These are phyloP conservation scores for Aureococcus anophagefferens DNA, from an alignment of 108 stramenopile species.

Conservation along the genomic window DNA sequence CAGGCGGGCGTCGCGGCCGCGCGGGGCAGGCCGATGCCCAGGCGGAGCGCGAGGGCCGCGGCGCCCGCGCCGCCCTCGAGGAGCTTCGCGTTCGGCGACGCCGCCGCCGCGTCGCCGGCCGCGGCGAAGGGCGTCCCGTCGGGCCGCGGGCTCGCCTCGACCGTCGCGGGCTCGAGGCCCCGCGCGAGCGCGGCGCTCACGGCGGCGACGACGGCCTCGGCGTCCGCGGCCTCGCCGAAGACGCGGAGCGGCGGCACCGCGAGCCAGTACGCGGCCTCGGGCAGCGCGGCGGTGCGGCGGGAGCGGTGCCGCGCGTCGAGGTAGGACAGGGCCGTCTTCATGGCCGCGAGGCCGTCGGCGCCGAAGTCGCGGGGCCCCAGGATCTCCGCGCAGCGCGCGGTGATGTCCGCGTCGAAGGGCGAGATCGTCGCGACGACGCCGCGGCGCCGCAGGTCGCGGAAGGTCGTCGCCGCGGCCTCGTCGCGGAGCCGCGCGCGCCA, in stretches of 20 bases:
- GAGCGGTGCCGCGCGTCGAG: too few relatives aligned
- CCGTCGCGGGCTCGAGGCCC: not conserved
- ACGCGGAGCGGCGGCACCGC: not conserved
- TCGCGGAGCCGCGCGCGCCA: not conserved
- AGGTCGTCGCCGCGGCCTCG: too few relatives aligned
- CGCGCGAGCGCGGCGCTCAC: not conserved
- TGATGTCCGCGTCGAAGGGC: not conserved
- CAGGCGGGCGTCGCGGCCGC: not conserved
- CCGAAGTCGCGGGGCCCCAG: not conserved
- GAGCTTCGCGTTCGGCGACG: too few relatives aligned
- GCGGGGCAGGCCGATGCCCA: not conserved
- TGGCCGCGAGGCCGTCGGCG: too few relatives aligned
- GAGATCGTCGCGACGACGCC: not conserved
- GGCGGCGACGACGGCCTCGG: not conserved
- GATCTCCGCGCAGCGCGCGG: not conserved
- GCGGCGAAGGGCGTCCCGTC: too few relatives aligned
- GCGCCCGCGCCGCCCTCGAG: too few relatives aligned
- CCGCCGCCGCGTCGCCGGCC: too few relatives aligned
- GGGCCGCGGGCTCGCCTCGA: too few relatives aligned
- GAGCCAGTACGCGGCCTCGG: not conserved
- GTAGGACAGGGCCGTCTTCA: too few relatives aligned
- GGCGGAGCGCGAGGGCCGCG: not conserved
- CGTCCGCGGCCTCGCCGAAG: not conserved
- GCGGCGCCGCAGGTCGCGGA: too few relatives aligned
- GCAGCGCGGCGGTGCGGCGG: not conserved